phyloP scores from a whole-genome alignment of 2,329 filamentous ascomycete genomes.

The Sarocladium strictum region DNA sequence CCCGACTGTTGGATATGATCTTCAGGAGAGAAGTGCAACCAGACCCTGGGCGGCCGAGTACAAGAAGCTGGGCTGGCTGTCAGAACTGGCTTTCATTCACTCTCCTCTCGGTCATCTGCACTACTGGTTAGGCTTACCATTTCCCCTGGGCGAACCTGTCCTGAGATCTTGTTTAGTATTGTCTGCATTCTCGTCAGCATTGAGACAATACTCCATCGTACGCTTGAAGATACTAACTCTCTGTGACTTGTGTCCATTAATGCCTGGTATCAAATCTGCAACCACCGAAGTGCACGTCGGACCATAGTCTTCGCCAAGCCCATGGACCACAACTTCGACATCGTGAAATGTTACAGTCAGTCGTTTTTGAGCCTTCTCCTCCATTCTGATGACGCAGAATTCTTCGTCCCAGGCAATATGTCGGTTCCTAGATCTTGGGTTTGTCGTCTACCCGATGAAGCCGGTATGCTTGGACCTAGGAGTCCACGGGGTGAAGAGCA shows the following conservation, averaged over 20 bases:
- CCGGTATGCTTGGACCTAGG: too few relatives aligned
- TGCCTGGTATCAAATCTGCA: neutral
- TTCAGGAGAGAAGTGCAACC: conserved; percentile 26
- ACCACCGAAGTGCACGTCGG: neutral
- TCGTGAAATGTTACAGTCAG: neutral
- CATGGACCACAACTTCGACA: neutral
- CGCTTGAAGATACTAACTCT: neutral
- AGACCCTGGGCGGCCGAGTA: conserved; percentile 25
- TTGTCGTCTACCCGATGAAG: too few relatives aligned
- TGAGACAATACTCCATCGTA: neutral
- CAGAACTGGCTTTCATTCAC: too few relatives aligned
- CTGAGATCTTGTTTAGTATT: conserved; percentile 30
- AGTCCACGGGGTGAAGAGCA: too few relatives aligned
- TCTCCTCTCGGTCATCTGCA: too few relatives aligned
- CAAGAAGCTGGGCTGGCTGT: conserved; percentile 26
- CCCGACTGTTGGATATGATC: conserved; percentile 23
- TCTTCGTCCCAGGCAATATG: too few relatives aligned
- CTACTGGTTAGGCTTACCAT: conserved; percentile 35
- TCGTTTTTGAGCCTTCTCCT: neutral
- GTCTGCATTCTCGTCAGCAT: conserved; percentile 20
- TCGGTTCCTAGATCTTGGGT: too few relatives aligned
- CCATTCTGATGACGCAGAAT: neutral
- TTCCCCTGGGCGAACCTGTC: conserved; percentile 34
- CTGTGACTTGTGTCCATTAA: neutral
- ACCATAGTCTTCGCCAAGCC: neutral